Base-by-base conservation (phyloP, 2,329 filamentous ascomycete species). In the Cladorrhinum sp. region DNA sequence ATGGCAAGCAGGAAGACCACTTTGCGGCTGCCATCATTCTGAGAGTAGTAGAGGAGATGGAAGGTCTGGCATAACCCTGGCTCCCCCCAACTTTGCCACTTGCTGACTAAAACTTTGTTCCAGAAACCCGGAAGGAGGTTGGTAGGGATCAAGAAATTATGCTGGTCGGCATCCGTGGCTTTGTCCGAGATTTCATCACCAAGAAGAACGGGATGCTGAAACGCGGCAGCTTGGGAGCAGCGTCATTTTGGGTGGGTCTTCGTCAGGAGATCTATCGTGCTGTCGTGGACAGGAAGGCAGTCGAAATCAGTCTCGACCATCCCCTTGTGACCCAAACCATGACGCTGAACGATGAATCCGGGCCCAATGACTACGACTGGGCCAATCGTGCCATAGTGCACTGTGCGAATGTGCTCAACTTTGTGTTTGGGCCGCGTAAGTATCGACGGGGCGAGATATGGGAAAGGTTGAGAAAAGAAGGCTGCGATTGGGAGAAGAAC, bases 341-440 rank as follows among this genome's bases (percentile, higher is more conserved):
- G 9, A 45, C 7, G 16, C 18, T 45, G 41, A 72, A 75, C 1
- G 72, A 76, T 13, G 54, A 50, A 7, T 18, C 36, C 1, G 29
- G 50, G 0, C 75, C 77, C 0, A 78, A 79, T 49, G 84, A 86
- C 62, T 80, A 79, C 61, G 76, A 76, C 0, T 86, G 84, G 84
- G 81, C 84, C 1, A 86, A 87, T 68, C 78, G 84, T 16, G 82
- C 85, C 16, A 79, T 88, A 0, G 78, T 85, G 2, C 81, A 85
- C 65, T 85, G 84, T 57, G 84, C 84, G n/a, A 83, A 87, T 62
- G 82, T 87, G 1, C 72, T 88, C 16, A 83, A 86, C 62, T 86
- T 81, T 66, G 41, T 88, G 85, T 68, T 88, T 87, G 65, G 78
- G 79, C 73, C 77, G 16, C 24, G 57, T 18, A 24, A 45, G 27